Base-by-base conservation (phyloP, 176 grass and related monocot genomes). In the Oropetium thomaeum region DNA sequence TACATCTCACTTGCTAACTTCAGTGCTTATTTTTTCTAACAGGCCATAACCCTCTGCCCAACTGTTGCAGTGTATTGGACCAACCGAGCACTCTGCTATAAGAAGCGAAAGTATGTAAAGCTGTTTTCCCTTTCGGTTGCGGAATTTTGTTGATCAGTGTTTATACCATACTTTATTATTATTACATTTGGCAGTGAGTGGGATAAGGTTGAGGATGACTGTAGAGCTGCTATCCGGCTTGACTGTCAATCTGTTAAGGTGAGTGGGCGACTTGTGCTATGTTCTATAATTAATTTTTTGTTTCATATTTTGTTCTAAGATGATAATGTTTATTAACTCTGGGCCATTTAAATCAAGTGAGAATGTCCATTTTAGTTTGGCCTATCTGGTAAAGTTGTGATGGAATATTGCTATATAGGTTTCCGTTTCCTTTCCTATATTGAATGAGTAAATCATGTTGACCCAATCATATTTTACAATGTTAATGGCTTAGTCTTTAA, bases 191-290 rank as follows among this genome's bases (percentile, higher is more conserved):
- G 8, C 73, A 97, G 93, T 61, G 81, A 93, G 57, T 97, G 95
- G 90, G 75, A 54, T 49, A 93, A 69, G 71, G 90, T 89, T 39
- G 90, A 97, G 74, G 65, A 83, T 78, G 88, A 97, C 69, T 97
- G 90, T 69, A 92, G 88, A 85, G 89, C 7, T 22, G 91, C 95
- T 77, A 80, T 97, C 58, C 65, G 78, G 76, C 84, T 92, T 71
- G 95, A 93, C 62, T 87, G 37, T 71, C 86, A 85, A 70, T 97
- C 88, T 35, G 83, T 91, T 58, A 93, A 93, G 95, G 95, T 97
- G 29, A 79, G 45, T 51, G 20, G 25, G 2, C 63, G 51, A 11
- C 52, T 74, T 69, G n/a, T 73, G 10, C 11, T 62, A 2, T 64
- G 11, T 35, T 83, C n/a, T 10, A 13, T 55, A 73, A 13, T 41